Evolutionary conservation across 768 basidiomycete genomes (phyloP), one percentile per base, ranked within the genome.

Genomic region (Psilocybe cyanescens): DNA sequence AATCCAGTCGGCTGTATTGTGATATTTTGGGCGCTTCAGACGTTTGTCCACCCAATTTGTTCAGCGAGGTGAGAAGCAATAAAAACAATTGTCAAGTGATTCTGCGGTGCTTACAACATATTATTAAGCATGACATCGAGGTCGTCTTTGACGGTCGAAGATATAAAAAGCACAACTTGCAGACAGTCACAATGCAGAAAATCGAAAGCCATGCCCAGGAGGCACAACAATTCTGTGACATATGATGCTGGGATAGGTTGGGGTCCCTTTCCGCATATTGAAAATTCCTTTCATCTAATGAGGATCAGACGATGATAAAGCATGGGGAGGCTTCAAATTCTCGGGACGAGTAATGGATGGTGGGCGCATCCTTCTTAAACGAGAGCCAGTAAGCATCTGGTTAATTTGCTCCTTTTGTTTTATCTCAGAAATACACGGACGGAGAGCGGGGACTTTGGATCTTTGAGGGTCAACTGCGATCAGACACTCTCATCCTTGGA

Each of bases 291-390:
- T 39, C 60, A 31, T 62, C 64, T 70, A 48, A 66, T 55, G 31
- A 61, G 58, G 33, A 33, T 39, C 61, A 89, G 87, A 89, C 87
- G 1, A 86, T 57, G 85, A 86, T 60, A 75, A 77, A 41, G 86
- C 86, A 7, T 92, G 91, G 89, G 88, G 86, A 4, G 83, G 84
- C 9, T 90, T 83, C 71, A 80, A 71, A 59, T 85, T 87, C 68
- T 76, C 78, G 9, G 91, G 91, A 52, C 76, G 83, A 28, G 79
- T 90, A 48, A 76, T 82, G 35, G 76, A 76, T 41, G 85, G 89
- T 69, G 90, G 90, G 16, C 72, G 79, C 66, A 81, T 92, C 62
- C 76, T 79, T 51, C 75, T 91, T 70, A 83, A 81, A 70, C 81
- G 89, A 69, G 80, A 85, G 74, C 83, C 87, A 66, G 88, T 89